These are phyloP conservation scores for Plectosphaerella cucumerina DNA, from an alignment of 2,329 filamentous ascomycete species.

Conservation along the genomic window DNA sequence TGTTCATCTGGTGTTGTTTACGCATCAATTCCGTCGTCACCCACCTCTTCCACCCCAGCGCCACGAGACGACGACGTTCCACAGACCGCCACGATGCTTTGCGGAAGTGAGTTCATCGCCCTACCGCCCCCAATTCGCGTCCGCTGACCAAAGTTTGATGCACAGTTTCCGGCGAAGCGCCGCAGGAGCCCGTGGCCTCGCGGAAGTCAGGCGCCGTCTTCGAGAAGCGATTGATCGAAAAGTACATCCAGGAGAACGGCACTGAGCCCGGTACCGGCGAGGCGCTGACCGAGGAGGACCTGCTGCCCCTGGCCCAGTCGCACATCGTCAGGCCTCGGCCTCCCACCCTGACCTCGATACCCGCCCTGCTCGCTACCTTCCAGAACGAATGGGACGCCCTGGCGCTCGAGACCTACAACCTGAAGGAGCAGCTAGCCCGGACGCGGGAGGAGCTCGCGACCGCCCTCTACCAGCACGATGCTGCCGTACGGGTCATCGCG, in stretches of 20 bases:
- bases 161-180: conserved; percentile 91
- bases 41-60: not conserved
- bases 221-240: conserved; percentile 91
- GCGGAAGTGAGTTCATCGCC: conserved; percentile 32
- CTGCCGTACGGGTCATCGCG: conserved; percentile 91
- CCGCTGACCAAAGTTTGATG: conserved; percentile 14
- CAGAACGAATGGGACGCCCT: conserved; percentile 98
- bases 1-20: no score
- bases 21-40: no score
- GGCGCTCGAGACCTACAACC: conserved; percentile 84
- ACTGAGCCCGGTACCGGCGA: conserved; percentile 90
- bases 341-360: conserved; percentile 92
- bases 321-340: conserved; percentile 84
- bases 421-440: conserved; percentile 84
- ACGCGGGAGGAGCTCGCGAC: conserved; percentile 91
- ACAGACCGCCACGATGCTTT: conserved; percentile 10
- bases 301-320: conserved; percentile 80
- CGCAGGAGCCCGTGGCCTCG: conserved; percentile 90
- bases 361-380: conserved; percentile 87
- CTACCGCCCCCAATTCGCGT: not conserved
- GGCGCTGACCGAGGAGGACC: conserved; percentile 76
- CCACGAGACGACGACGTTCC: no score
- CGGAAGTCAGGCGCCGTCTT: conserved; percentile 91
- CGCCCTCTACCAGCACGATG: conserved; percentile 94
- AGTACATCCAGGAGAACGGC: conserved; percentile 88